Conservation (phyloP, 164 flowering plant species). For the Aristolochia contorta region DNA sequence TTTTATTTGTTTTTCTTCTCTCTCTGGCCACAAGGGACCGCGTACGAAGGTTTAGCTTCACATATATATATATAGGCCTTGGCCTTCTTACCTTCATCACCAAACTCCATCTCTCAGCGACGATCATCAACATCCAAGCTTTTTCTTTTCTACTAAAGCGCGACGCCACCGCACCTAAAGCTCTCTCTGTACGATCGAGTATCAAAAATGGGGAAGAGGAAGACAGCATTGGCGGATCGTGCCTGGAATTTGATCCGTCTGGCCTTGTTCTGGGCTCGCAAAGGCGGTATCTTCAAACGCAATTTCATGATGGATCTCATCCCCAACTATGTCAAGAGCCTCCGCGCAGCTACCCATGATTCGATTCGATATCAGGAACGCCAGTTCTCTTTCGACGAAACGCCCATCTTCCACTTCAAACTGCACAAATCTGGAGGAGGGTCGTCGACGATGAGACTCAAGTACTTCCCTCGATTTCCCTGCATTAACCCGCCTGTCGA, state of each 20-base stretch:
- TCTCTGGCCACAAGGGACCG: background rate
- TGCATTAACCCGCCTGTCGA: conserved; percentile 47
- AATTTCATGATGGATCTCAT: conserved; percentile 35
- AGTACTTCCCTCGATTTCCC: conserved; percentile 37
- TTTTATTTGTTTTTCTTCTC: background rate
- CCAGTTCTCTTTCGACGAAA: conserved; percentile 71
- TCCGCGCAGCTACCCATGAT: conserved; percentile 15
- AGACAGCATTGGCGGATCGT: conserved; percentile 17
- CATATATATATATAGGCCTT: conserved; percentile 6
- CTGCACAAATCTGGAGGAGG: conserved; percentile 32
- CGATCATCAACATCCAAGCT: too few relatives aligned
- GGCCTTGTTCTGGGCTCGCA: conserved; percentile 64
- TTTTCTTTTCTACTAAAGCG: too few relatives aligned
- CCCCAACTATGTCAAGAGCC: conserved; percentile 34
- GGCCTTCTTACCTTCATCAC: background rate
- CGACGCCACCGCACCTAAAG: too few relatives aligned
- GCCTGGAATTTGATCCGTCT: conserved; percentile 66
- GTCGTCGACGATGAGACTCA: conserved; percentile 55
- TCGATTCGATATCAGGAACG: conserved; percentile 42
- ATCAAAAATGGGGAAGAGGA: conserved; percentile 27
- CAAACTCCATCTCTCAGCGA: conserved; percentile 1
- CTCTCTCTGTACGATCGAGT: too few relatives aligned
- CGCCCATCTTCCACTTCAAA: conserved; percentile 55
- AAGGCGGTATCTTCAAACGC: conserved; percentile 55
- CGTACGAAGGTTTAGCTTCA: too few relatives aligned